These are phyloP conservation scores for Rhizopogon roseolus DNA, from an alignment of 768 basidiomycete genomes.

Conservation along the genomic window DNA sequence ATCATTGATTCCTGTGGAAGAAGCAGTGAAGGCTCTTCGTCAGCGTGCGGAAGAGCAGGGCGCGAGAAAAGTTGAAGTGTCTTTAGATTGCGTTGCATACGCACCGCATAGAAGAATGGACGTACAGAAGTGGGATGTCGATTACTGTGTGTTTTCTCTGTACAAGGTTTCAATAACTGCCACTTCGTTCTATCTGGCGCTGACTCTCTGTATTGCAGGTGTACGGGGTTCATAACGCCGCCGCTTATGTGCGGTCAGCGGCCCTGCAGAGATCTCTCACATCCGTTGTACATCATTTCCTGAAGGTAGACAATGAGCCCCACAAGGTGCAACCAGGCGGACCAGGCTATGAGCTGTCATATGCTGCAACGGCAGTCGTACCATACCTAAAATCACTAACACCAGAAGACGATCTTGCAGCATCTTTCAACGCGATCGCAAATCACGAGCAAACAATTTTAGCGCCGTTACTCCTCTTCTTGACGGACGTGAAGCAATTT, in stretches of 20 bases:
- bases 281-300: constrained; percentile 69
- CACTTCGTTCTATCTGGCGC: constrained; percentile 4
- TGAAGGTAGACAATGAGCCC: constrained; percentile 37
- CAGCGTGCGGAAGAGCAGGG: constrained; percentile 47
- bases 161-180: constrained; percentile 55
- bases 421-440: constrained; percentile 54
- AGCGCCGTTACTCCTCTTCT: constrained; percentile 46
- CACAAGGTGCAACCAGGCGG: constrained; percentile 73
- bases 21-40: constrained; percentile 47
- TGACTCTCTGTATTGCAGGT: constrained; percentile 37
- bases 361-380: constrained; percentile 53
- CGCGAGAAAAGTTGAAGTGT: constrained; percentile 57
- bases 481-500: constrained; percentile 43
- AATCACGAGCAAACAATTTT: constrained; percentile 58
- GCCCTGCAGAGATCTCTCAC: constrained; percentile 48
- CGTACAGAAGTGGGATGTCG: constrained; percentile 73
- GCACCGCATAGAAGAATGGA: constrained; percentile 71
- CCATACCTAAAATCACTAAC: constrained; percentile 63
- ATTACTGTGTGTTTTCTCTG: constrained; percentile 66
- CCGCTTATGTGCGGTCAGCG: constrained; percentile 51
- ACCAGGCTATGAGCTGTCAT: constrained; percentile 68
- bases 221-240: constrained; percentile 71
- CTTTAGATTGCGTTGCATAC: constrained; percentile 75
- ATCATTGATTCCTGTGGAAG: constrained; percentile 55
- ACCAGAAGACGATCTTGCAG: constrained; percentile 39